phyloP scores from a whole-genome alignment of 2,329 filamentous ascomycete species.

The Diplodia mutila region DNA sequence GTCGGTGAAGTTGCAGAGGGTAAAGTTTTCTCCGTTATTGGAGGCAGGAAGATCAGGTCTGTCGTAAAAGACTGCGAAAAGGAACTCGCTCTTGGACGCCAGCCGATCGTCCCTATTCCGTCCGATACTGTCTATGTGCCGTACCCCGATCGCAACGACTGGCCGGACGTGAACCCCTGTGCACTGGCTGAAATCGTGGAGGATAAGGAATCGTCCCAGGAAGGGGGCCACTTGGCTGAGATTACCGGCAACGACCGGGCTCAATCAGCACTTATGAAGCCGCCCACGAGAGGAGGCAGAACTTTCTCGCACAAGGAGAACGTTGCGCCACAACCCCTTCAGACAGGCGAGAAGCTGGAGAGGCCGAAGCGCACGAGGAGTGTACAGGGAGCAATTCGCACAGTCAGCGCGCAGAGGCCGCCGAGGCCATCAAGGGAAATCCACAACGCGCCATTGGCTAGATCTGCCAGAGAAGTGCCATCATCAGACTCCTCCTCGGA shows the following conservation, averaged over 20 bases:
- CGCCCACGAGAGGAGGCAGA: slow-evolving; percentile 33
- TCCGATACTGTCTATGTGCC: slow-evolving; percentile 53
- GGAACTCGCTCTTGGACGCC: slow-evolving; percentile 52
- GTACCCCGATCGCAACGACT: slow-evolving; percentile 46
- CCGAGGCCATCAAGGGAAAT: slow-evolving; percentile 19
- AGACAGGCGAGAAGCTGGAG: slow-evolving; percentile 39
- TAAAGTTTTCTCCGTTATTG: slow-evolving; percentile 51
- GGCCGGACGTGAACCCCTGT: slow-evolving; percentile 39
- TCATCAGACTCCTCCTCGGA: background rate
- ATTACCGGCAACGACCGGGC: slow-evolving; percentile 51
- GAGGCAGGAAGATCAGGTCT: slow-evolving; percentile 52
- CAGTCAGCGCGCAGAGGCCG: slow-evolving; percentile 23
- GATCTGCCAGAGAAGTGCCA: slow-evolving; percentile 13
- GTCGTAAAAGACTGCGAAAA: slow-evolving; percentile 55
- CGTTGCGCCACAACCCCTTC: slow-evolving; percentile 36
- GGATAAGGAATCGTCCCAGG: slow-evolving; percentile 45
- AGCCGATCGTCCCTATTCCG: slow-evolving; percentile 55
- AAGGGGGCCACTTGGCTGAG: slow-evolving; percentile 47
- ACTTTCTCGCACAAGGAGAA: slow-evolving; percentile 44
- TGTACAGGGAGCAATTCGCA: slow-evolving; percentile 37
- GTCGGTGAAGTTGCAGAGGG: slow-evolving; percentile 54
- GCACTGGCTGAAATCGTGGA: slow-evolving; percentile 46
- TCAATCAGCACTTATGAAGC: slow-evolving; percentile 17
- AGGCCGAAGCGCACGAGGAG: slow-evolving; percentile 42
- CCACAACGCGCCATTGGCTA: slow-evolving; percentile 1